phyloP scores from a whole-genome alignment of 2,329 filamentous ascomycete species.

The Colletotrichum sp. region DNA sequence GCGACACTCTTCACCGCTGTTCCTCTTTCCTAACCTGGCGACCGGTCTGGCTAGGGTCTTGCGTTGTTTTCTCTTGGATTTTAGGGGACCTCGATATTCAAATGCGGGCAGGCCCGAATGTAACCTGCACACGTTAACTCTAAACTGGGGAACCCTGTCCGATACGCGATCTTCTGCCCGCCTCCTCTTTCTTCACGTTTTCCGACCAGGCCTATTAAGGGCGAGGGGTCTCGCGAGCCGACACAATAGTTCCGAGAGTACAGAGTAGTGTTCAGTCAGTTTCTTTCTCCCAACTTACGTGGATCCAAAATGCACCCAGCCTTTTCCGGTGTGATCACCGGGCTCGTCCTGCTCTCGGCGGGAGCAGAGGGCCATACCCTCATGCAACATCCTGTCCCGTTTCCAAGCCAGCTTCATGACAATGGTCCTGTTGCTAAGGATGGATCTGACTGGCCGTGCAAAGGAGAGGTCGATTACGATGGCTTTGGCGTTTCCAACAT shows the following conservation, averaged over 20 bases:
- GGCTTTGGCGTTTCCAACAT: background rate
- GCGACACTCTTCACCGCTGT: background rate
- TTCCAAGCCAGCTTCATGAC: background rate
- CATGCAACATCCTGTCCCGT: background rate
- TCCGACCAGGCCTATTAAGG: background rate
- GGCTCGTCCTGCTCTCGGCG: background rate
- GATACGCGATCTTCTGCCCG: background rate
- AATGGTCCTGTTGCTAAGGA: background rate
- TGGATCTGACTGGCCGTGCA: background rate
- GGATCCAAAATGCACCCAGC: background rate
- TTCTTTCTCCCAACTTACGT: background rate
- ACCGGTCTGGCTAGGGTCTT: background rate
- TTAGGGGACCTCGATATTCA: background rate
- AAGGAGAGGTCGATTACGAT: background rate
- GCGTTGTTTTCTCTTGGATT: background rate
- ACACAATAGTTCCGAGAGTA: background rate
- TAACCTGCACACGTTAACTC: background rate
- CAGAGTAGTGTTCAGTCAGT: background rate
- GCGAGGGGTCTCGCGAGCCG: background rate
- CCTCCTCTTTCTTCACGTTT: background rate
- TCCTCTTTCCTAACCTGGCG: background rate
- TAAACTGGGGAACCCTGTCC: background rate
- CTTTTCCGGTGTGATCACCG: background rate
- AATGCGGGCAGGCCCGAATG: background rate
- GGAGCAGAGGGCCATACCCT: background rate